Evolutionary conservation across 2,329 filamentous ascomycete genomes (phyloP).

Genomic region (Cladorrhinum sp.): DNA sequence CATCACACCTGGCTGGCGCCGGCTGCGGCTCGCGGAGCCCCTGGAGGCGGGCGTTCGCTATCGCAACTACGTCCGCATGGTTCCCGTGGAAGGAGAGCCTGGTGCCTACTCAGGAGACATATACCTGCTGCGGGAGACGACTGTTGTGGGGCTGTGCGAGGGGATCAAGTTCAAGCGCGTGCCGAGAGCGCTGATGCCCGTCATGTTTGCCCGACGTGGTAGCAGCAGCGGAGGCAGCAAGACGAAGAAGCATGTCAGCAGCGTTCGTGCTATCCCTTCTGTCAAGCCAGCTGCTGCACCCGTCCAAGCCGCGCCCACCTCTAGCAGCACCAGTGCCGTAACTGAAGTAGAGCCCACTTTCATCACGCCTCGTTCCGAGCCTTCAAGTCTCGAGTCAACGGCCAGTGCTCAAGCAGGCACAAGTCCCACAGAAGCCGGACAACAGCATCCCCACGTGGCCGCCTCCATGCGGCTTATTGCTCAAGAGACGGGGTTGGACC

Average conservation of each 20-base stretch:
- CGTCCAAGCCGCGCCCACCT: too few relatives aligned
- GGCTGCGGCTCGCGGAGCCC: not conserved
- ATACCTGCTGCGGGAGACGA: slow-evolving; percentile 32
- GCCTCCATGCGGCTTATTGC: not conserved
- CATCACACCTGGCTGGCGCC: not conserved
- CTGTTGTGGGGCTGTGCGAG: slow-evolving; percentile 35
- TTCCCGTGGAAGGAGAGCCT: not conserved
- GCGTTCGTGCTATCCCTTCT: too few relatives aligned
- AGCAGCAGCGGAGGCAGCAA: too few relatives aligned
- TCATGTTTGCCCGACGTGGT: too few relatives aligned
- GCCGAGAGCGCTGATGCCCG: too few relatives aligned
- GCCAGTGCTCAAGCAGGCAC: not conserved
- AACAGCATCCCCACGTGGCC: not conserved
- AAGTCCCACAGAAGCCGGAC: not conserved
- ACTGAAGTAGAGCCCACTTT: too few relatives aligned
- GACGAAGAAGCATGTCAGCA: too few relatives aligned
- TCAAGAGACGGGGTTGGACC: not conserved
- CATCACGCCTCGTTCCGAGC: not conserved
- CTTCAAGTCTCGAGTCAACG: not conserved
- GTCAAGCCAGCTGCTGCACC: too few relatives aligned
- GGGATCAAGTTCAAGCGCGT: slow-evolving; percentile 39
- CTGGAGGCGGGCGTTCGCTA: not conserved
- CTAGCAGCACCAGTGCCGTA: too few relatives aligned
- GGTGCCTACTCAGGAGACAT: not conserved
- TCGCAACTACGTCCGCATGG: slow-evolving; percentile 3